Percentiles rank a stretch among this genome's conserved stretches.
phyloP scores from a whole-genome alignment of 2,329 filamentous ascomycete species.

The Phyllosticta ampelicida region DNA sequence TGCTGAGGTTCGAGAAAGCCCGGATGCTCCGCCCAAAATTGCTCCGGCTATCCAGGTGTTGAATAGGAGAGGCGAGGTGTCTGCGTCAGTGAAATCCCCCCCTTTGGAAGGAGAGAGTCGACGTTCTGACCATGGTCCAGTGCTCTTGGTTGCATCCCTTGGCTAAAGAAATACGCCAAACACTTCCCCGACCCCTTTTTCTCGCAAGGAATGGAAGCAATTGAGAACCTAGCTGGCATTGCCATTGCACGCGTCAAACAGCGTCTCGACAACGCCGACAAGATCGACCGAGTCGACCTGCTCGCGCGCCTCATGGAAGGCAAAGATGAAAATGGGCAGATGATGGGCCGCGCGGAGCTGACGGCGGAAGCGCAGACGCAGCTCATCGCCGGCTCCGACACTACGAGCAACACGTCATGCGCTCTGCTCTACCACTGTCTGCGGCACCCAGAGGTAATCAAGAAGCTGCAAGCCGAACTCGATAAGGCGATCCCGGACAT shows the following conservation, averaged over 20 bases:
- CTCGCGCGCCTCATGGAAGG: conserved; percentile 78
- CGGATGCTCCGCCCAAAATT: conserved; percentile 52
- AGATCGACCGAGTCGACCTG: conserved; percentile 62
- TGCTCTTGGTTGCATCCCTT: conserved; percentile 63
- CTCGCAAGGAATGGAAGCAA: conserved; percentile 58
- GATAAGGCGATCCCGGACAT: conserved; percentile 55
- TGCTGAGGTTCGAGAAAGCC: conserved; percentile 57
- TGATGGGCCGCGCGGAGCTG: conserved; percentile 65
- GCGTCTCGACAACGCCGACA: conserved; percentile 55
- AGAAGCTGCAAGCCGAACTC: conserved; percentile 64
- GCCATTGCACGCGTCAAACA: conserved; percentile 71
- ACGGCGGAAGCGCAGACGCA: conserved; percentile 85
- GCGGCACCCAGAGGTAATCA: conserved; percentile 57
- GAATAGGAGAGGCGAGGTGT: conserved; percentile 80
- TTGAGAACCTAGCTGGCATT: conserved; percentile 75
- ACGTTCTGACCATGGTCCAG: conserved; percentile 16
- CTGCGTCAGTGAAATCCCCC: conserved; percentile 38
- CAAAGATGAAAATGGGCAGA: conserved; percentile 66
- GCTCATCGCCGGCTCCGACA: conserved; percentile 70
- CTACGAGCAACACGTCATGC: conserved; percentile 70
- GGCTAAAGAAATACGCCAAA: conserved; percentile 67
- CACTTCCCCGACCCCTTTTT: conserved; percentile 80
- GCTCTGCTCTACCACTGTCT: conserved; percentile 70
- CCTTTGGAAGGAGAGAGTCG: no score
- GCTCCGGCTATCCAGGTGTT: conserved; percentile 77